phyloP scores from a whole-genome alignment of 352 stramenopile species.

The Phytophthora cryptogea region DNA sequence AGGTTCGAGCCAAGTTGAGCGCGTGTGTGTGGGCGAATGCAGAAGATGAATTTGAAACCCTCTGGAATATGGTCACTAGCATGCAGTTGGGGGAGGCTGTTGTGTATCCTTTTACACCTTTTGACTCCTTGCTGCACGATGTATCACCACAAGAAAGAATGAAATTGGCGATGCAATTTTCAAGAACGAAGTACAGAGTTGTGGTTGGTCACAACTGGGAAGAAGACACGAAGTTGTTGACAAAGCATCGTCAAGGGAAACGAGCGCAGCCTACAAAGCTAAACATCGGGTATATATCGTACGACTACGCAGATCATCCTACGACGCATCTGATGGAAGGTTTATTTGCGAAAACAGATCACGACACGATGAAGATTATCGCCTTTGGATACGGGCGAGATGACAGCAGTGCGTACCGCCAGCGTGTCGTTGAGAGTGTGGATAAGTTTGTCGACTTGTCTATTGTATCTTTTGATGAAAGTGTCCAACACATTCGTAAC shows the following conservation, averaged over 20 bases:
- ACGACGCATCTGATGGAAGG: conserved; percentile 81
- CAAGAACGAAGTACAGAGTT: conserved; percentile 21
- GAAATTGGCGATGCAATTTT: conserved; percentile 42
- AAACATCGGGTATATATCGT: conserved; percentile 77
- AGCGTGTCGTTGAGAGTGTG: conserved; percentile 36
- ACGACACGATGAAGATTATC: conserved; percentile 24
- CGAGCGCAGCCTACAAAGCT: conserved; percentile 30
- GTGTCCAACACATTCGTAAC: conserved; percentile 34
- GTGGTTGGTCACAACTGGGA: background rate
- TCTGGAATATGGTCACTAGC: conserved; percentile 38
- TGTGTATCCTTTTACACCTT: conserved; percentile 53
- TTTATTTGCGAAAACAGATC: conserved; percentile 57
- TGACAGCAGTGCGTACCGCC: conserved; percentile 51
- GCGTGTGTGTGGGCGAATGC: conserved; percentile 55
- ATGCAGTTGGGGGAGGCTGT: conserved; percentile 29
- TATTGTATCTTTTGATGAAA: conserved; percentile 42
- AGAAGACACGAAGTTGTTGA: background rate
- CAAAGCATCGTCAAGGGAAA: background rate
- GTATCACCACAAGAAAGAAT: conserved; percentile 42
- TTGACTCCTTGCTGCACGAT: conserved; percentile 68
- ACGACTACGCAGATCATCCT: conserved; percentile 84
- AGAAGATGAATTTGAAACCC: conserved; percentile 34
- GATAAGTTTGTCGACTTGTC: conserved; percentile 65
- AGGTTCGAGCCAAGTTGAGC: conserved; percentile 48
- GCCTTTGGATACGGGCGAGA: conserved; percentile 72